phyloP scores from a whole-genome alignment of 441 rosid species.

The Dalechampia spathulata region DNA sequence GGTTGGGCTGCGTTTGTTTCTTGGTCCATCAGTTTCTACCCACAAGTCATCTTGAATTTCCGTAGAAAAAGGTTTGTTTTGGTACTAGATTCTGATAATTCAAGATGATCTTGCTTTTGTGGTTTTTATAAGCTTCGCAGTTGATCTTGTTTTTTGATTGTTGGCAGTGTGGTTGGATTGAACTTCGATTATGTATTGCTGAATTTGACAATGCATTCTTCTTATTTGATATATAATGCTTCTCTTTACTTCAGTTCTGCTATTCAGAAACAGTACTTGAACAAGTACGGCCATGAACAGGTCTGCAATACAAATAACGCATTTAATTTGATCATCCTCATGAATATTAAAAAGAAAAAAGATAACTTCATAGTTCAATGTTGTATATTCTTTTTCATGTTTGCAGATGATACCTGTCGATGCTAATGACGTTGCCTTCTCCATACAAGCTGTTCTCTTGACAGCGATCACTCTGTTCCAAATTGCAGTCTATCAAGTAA shows the following conservation, averaged over 20 bases:
- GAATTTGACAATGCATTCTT: conserved; percentile 90
- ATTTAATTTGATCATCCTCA: too few relatives aligned
- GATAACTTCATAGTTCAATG: too few relatives aligned
- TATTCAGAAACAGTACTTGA: conserved; percentile 67
- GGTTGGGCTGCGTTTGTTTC: conserved; percentile 80
- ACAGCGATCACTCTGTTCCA: conserved; percentile 64
- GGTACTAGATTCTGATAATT: not conserved
- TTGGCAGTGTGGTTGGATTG: conserved; percentile 74
- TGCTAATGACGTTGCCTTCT: conserved; percentile 92
- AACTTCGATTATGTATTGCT: conserved; percentile 83
- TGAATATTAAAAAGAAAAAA: too few relatives aligned
- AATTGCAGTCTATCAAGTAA: conserved; percentile 73
- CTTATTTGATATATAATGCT: conserved; percentile 84
- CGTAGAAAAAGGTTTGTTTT: conserved; percentile 55
- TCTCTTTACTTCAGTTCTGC: conserved; percentile 77
- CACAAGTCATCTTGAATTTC: conserved; percentile 75
- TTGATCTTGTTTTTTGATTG: not conserved
- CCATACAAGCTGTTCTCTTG: conserved; percentile 77
- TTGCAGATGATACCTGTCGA: conserved; percentile 97
- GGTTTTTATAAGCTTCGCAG: not conserved
- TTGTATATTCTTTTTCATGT: not conserved
- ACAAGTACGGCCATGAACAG: conserved; percentile 64
- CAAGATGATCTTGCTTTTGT: too few relatives aligned
- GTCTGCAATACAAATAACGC: conserved; percentile 17
- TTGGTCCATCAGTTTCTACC: conserved; percentile 86